These are phyloP conservation scores for Potentilla sterilis DNA, from an alignment of 306 rosid species.

Conservation along the genomic window DNA sequence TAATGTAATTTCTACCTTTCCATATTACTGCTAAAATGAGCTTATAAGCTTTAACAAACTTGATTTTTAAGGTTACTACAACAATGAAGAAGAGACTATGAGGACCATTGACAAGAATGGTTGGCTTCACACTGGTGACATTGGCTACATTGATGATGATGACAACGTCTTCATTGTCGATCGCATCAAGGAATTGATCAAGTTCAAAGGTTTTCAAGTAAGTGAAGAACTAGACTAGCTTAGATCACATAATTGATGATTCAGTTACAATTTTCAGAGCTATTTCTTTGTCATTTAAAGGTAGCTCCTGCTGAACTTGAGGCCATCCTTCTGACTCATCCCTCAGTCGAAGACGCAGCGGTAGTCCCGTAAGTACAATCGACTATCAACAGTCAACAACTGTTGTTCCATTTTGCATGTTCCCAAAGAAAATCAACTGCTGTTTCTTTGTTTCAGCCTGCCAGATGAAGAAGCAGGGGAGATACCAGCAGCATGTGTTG, in stretches of 20 bases:
- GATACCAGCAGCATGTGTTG: slow-evolving; percentile 84
- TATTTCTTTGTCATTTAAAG: slow-evolving; percentile 36
- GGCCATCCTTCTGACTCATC: slow-evolving; percentile 74
- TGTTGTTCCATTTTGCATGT: neutral
- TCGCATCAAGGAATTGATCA: slow-evolving; percentile 55
- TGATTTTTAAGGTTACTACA: slow-evolving; percentile 60
- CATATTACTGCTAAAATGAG: neutral
- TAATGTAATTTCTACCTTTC: neutral
- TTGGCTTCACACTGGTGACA: slow-evolving; percentile 92
- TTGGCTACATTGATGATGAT: slow-evolving; percentile 78
- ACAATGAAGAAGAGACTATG: slow-evolving; percentile 67
- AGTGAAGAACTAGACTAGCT: neutral
- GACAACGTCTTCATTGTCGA: slow-evolving; percentile 67
- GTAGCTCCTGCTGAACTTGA: slow-evolving; percentile 96
- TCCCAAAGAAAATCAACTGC: neutral
- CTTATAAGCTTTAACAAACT: neutral
- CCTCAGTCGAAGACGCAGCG: slow-evolving; percentile 85
- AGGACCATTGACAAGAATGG: slow-evolving; percentile 72
- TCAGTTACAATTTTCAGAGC: neutral
- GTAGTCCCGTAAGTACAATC: slow-evolving; percentile 72
- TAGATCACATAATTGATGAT: neutral
- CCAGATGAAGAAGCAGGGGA: slow-evolving; percentile 94
- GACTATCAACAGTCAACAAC: neutral
- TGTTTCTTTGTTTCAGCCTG: slow-evolving; percentile 35
- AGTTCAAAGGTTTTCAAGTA: slow-evolving; percentile 62